A percentile compares a stretch with the other conserved stretches of the same genome.
These are phyloP conservation scores for Stereum hirsutum DNA, from an alignment of 1,284 basidiomycete species.

Conservation along the genomic window DNA sequence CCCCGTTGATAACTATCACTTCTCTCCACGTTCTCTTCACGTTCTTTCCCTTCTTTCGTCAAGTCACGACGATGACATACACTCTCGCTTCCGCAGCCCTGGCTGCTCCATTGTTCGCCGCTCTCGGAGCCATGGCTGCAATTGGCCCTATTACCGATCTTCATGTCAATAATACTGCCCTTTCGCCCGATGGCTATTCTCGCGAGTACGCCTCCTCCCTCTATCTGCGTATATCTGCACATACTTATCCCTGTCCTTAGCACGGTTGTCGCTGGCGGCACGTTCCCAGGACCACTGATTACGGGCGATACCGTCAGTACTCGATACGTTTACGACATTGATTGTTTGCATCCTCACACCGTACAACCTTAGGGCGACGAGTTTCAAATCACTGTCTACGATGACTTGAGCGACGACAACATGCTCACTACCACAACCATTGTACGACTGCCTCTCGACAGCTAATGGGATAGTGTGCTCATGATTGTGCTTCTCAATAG, in stretches of 20 bases:
- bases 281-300: slow-evolving; percentile 14
- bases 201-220: too few species aligned
- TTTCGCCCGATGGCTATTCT: too few species aligned
- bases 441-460: slow-evolving; percentile 9
- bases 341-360: background rate
- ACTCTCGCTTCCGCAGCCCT: too few species aligned
- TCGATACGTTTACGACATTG: background rate
- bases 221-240: too few species aligned
- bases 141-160: too few species aligned
- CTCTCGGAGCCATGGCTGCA: too few species aligned
- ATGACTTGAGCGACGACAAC: slow-evolving; percentile 22
- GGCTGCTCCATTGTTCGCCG: too few species aligned
- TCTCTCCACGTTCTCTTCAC: too few species aligned
- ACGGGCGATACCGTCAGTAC: slow-evolving; percentile 7
- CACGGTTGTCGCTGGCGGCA: slow-evolving; percentile 11
- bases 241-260: slow-evolving; percentile 3
- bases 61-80: too few species aligned
- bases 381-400: slow-evolving; percentile 24
- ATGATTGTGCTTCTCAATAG: slow-evolving; percentile 10
- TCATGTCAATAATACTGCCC: too few species aligned
- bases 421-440: slow-evolving; percentile 26
- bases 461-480: background rate
- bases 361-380: slow-evolving; percentile 10
- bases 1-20: too few species aligned
- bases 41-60: too few species aligned